A percentile compares a stretch with the other conserved stretches of the same genome.
Conservation (phyloP, 2,329 filamentous ascomycete species). For the Phialocephala sp. region DNA sequence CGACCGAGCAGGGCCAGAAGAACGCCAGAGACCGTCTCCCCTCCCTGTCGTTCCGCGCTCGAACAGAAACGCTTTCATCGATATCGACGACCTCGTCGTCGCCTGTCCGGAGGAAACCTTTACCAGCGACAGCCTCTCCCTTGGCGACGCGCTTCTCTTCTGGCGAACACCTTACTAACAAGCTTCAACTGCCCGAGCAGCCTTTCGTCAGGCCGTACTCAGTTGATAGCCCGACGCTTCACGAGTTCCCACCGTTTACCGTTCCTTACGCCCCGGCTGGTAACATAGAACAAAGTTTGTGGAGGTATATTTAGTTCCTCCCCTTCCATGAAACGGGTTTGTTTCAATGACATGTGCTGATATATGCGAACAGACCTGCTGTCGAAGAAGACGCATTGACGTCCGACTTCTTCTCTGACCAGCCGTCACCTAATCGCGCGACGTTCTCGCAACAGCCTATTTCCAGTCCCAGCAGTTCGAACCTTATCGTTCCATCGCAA, state of each 20-base stretch:
- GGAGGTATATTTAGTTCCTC: slow-evolving; percentile 25
- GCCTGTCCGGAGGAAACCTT: slow-evolving; percentile 62
- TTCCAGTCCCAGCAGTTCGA: slow-evolving; percentile 33
- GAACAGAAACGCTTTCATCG: slow-evolving; percentile 32
- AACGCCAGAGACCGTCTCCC: slow-evolving; percentile 24
- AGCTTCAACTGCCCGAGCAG: slow-evolving; percentile 53
- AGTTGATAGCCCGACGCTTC: slow-evolving; percentile 65
- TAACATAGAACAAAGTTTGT: slow-evolving; percentile 23
- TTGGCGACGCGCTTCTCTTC: slow-evolving; percentile 56
- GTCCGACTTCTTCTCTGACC: slow-evolving; percentile 26
- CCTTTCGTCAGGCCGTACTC: slow-evolving; percentile 61
- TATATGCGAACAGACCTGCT: slow-evolving; percentile 31
- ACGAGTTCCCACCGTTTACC: slow-evolving; percentile 56
- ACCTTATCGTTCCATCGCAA: slow-evolving; percentile 35
- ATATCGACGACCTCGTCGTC: slow-evolving; percentile 38
- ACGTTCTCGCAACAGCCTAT: slow-evolving; percentile 25
- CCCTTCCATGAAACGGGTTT: slow-evolving; percentile 25
- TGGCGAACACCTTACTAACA: slow-evolving; percentile 44
- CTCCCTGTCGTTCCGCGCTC: slow-evolving; percentile 34
- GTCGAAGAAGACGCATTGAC: slow-evolving; percentile 37
- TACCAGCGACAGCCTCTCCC: slow-evolving; percentile 61
- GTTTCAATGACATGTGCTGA: slow-evolving; percentile 30
- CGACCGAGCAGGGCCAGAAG: slow-evolving; percentile 20
- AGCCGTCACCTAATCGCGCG: slow-evolving; percentile 24
- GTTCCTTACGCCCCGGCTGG: slow-evolving; percentile 23